Conservation (phyloP, 192 early-diverging fungal genomes). For the Spizellomyces punctatus region DNA sequence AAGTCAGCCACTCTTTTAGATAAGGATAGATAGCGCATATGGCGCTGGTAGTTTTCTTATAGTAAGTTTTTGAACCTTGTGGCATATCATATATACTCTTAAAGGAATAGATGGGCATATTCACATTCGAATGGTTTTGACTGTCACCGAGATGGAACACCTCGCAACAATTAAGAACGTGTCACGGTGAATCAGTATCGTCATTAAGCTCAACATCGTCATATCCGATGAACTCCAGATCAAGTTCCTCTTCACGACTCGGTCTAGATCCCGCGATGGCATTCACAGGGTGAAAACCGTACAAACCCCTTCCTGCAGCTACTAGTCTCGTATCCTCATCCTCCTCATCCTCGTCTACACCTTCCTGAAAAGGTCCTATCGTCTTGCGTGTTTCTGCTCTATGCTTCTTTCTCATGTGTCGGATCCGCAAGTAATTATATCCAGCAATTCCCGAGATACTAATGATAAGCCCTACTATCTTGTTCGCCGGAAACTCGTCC, state of each 20-base stretch:
- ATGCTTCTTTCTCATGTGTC: conserved; percentile 15
- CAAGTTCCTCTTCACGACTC: neutral
- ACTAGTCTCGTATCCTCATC: neutral
- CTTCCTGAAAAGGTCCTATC: neutral
- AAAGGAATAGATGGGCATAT: too few relatives aligned
- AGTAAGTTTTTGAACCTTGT: too few relatives aligned
- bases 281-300: conserved; percentile 31
- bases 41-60: too few relatives aligned
- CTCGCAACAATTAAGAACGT: too few relatives aligned
- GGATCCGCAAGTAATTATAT: conserved; percentile 51
- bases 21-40: too few relatives aligned
- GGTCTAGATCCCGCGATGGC: conserved; percentile 4
- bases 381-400: neutral
- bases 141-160: too few relatives aligned
- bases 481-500: conserved; percentile 77
- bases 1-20: too few relatives aligned
- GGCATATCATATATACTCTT: too few relatives aligned
- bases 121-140: too few relatives aligned
- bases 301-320: conserved; percentile 12
- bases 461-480: conserved; percentile 74
- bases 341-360: conserved; percentile 1
- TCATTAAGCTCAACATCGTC: conserved; percentile 12
- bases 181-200: neutral
- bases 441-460: conserved; percentile 83
- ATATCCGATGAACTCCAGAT: conserved; percentile 5